A percentile compares a stretch with the other conserved stretches of the same genome.
These are phyloP conservation scores for Calocybe indica DNA, from an alignment of 768 basidiomycete species.

Conservation along the genomic window DNA sequence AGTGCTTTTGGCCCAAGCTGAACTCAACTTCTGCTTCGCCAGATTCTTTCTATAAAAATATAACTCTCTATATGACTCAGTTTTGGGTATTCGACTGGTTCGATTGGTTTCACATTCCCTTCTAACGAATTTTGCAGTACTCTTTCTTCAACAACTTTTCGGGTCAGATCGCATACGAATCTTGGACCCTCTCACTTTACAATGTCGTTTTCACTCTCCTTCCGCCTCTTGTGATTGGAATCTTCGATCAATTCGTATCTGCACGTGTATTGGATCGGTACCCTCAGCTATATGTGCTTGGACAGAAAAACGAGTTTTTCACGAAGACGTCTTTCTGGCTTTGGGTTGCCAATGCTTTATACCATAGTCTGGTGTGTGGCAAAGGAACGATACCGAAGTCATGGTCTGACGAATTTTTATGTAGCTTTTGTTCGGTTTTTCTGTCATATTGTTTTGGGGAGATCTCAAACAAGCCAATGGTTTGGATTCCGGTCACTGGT, in stretches of 20 bases:
- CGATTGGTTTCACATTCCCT: neutral
- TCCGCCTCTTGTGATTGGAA: constrained; percentile 93
- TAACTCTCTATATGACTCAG: constrained; percentile 95
- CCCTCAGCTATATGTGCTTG: constrained; percentile 92
- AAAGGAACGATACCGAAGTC: neutral
- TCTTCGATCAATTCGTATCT: constrained; percentile 98
- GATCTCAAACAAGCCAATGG: constrained; percentile 81
- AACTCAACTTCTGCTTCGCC: constrained; percentile 6
- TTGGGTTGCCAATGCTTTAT: constrained; percentile 85
- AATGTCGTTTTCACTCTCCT: constrained; percentile 95
- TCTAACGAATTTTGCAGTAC: constrained; percentile 48
- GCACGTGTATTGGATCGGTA: constrained; percentile 95
- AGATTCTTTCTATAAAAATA: constrained; percentile 99
- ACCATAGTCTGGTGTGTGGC: constrained; percentile 74
- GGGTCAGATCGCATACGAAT: constrained; percentile 97
- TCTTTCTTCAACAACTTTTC: constrained; percentile 99
- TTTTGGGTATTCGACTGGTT: constrained; percentile 70
- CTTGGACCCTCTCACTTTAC: constrained; percentile 97
- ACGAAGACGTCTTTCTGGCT: constrained; percentile 88
- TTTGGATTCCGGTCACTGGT: constrained; percentile 91
- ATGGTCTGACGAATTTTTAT: neutral
- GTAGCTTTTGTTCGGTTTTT: constrained; percentile 84
- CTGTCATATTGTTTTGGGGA: constrained; percentile 88
- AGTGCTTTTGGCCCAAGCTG: neutral
- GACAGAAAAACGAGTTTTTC: constrained; percentile 93